phyloP scores from a whole-genome alignment of 1,139 yeast species.

The Debaryomycetaceae sp. region DNA sequence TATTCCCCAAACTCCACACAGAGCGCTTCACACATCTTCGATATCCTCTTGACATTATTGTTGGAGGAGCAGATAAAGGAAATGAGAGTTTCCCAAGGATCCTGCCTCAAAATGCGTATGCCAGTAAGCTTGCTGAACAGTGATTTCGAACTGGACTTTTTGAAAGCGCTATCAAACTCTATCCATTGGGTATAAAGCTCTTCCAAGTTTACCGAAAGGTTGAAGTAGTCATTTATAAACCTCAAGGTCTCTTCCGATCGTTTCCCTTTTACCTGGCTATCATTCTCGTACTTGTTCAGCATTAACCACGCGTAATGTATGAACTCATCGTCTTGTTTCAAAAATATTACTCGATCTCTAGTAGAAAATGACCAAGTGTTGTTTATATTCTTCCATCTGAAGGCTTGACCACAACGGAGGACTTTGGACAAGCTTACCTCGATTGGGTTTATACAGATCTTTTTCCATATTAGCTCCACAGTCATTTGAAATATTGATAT shows the following conservation, averaged over 20 bases:
- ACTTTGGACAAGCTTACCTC: slow-evolving; percentile 69
- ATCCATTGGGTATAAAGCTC: slow-evolving; percentile 64
- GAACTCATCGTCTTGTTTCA: slow-evolving; percentile 42
- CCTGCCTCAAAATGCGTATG: slow-evolving; percentile 80
- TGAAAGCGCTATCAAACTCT: slow-evolving; percentile 46
- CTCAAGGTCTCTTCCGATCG: slow-evolving; percentile 30
- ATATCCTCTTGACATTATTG: slow-evolving; percentile 88
- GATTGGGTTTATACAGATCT: slow-evolving; percentile 16
- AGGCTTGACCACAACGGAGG: slow-evolving; percentile 85
- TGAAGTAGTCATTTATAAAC: slow-evolving; percentile 66
- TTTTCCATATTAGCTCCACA: slow-evolving; percentile 24
- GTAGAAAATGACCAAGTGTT: slow-evolving; percentile 60
- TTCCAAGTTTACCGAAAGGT: slow-evolving; percentile 52
- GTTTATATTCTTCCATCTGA: slow-evolving; percentile 63
- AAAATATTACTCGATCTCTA: slow-evolving; percentile 45
- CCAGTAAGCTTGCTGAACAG: slow-evolving; percentile 55
- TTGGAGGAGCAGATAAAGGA: slow-evolving; percentile 95
- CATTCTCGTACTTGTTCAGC: slow-evolving; percentile 8
- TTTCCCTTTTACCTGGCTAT: background rate
- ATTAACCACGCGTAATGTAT: slow-evolving; percentile 31
- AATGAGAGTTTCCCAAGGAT: slow-evolving; percentile 93
- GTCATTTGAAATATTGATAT: slow-evolving; percentile 14
- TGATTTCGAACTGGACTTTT: slow-evolving; percentile 23
- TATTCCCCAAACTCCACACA: slow-evolving; percentile 69
- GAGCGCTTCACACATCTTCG: slow-evolving; percentile 85